Conservation (phyloP, 148 eudicot species). For the Heliamphora exappendiculata region DNA sequence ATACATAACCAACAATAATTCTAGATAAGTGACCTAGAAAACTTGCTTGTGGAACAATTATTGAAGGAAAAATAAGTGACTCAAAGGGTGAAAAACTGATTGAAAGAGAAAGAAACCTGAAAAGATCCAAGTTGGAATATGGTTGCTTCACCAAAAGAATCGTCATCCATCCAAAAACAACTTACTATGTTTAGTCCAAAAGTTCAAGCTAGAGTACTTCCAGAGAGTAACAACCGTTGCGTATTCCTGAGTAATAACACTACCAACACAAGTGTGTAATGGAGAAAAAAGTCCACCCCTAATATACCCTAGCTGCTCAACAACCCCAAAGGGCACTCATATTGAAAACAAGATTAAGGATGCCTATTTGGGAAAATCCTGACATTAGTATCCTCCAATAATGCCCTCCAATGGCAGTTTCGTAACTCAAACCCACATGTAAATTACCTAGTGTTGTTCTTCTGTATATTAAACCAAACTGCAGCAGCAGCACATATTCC, state of each 20-base stretch:
- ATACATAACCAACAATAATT: conserved; percentile 80
- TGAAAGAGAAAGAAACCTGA: conserved; percentile 80
- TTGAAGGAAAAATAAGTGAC: conserved; percentile 73
- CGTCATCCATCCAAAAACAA: conserved; percentile 95
- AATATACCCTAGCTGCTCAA: conserved; percentile 64
- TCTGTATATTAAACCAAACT: conserved; percentile 79
- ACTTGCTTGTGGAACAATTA: conserved; percentile 96
- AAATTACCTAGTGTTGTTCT: conserved; percentile 76
- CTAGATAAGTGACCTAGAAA: conserved; percentile 87
- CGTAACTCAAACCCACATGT: conserved; percentile 82
- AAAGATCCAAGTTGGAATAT: conserved; percentile 62
- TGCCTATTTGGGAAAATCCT: conserved; percentile 82
- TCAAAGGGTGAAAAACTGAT: conserved; percentile 94
- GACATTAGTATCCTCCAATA: conserved; percentile 92
- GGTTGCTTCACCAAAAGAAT: conserved; percentile 84
- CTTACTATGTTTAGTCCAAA: conserved; percentile 65
- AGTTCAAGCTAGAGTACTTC: conserved; percentile 56
- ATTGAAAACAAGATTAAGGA: conserved; percentile 85
- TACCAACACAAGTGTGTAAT: conserved; percentile 66
- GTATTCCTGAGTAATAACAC: too few relatives aligned
- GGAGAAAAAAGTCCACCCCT: conserved; percentile 67
- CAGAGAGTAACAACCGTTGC: conserved; percentile 62
- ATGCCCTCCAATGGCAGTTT: conserved; percentile 72
- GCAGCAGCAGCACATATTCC: conserved; percentile 64
- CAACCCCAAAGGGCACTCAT: conserved; percentile 95